Conservation (phyloP, 345 rosid genomes). For the Syzygium aqueum region DNA sequence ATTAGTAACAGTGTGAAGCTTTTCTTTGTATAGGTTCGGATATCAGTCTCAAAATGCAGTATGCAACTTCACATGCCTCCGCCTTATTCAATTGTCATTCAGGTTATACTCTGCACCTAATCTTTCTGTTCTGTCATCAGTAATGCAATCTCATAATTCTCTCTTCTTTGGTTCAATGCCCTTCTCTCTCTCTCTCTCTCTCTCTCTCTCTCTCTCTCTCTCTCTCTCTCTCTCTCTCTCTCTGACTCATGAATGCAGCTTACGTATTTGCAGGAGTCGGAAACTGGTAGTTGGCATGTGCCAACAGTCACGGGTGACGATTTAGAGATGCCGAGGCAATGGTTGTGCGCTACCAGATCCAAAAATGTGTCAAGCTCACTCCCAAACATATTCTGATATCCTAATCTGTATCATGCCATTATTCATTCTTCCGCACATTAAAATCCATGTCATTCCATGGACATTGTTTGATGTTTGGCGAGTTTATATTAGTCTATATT, state of each 20-base stretch:
- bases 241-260: neutral
- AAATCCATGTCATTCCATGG: neutral
- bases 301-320: slow-evolving; percentile 59
- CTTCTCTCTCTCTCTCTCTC: neutral
- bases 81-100: slow-evolving; percentile 87
- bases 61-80: slow-evolving; percentile 75
- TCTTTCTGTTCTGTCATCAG: neutral
- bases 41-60: slow-evolving; percentile 40
- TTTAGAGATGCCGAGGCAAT: slow-evolving; percentile 54
- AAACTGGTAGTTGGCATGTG: slow-evolving; percentile 82
- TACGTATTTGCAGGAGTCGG: slow-evolving; percentile 60
- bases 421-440: neutral
- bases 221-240: neutral
- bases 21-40: slow-evolving; percentile 33
- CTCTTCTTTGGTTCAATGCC: neutral
- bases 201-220: neutral
- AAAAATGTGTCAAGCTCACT: neutral
- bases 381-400: neutral
- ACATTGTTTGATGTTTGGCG: neutral
- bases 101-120: slow-evolving; percentile 29
- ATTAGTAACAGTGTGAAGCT: neutral
- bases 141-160: neutral
- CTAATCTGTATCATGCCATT: neutral
- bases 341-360: slow-evolving; percentile 65
- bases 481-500: neutral